These are phyloP conservation scores for Volutella citrinella DNA, from an alignment of 2,329 filamentous ascomycete genomes.

Conservation along the genomic window DNA sequence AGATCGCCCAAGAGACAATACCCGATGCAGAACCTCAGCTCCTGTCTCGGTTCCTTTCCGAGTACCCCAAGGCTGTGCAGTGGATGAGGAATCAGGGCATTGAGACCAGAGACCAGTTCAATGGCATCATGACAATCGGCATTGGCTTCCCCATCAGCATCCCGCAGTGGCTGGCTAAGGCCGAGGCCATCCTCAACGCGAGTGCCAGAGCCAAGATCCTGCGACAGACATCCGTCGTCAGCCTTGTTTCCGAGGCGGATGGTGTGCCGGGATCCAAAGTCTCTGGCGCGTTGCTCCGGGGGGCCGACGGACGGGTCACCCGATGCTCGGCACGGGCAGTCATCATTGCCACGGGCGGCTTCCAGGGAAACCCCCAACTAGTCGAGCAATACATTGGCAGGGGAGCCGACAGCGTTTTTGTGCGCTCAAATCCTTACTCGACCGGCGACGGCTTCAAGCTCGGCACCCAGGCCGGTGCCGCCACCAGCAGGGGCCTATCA, in stretches of 20 bases:
- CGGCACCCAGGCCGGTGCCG: constrained; percentile 7
- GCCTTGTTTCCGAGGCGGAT: constrained; percentile 2
- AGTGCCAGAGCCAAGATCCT: constrained; percentile 1
- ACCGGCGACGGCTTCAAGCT: constrained; percentile 13
- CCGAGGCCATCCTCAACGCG: constrained; percentile 9
- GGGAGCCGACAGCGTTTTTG: constrained; percentile 11
- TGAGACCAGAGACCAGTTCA: constrained; percentile 11
- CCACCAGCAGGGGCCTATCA: constrained; percentile 10
- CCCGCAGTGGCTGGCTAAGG: constrained; percentile 11
- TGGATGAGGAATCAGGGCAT: constrained; percentile 13
- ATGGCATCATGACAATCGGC: constrained; percentile 14
- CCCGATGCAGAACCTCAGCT: constrained; percentile 10
- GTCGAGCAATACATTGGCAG: constrained; percentile 8
- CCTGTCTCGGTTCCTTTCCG: constrained; percentile 7
- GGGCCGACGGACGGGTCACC: constrained; percentile 2
- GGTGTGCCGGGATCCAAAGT: constrained; percentile 5
- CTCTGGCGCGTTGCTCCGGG: constrained; percentile 6
- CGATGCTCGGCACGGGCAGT: constrained; percentile 8
- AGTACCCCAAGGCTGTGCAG: constrained; percentile 10
- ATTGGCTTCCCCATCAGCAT: constrained; percentile 14
- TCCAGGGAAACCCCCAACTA: constrained; percentile 11
- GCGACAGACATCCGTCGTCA: constrained; percentile 8
- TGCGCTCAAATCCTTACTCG: constrained; percentile 12
- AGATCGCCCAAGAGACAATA: constrained; percentile 6
- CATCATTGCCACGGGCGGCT: constrained; percentile 13